Base-by-base conservation (phyloP, 2,329 filamentous ascomycete species). In the Fusarium longipes region DNA sequence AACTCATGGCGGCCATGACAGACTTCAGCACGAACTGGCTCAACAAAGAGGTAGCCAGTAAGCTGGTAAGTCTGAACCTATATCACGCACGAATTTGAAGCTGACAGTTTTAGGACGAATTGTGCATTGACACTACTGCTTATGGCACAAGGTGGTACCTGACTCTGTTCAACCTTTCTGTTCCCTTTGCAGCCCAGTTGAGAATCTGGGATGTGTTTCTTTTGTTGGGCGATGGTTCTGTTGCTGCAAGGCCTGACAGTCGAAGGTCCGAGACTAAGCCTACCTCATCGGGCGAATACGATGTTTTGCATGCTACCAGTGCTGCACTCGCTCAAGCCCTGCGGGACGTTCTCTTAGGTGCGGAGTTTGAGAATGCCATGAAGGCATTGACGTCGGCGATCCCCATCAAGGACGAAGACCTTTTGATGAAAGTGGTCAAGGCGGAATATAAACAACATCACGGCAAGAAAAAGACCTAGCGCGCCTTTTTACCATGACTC, bases 131-230 rank as follows among this genome's bases (percentile, higher is more conserved):
- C 39, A 89, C 93, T 18, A 97, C 93, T 3, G 90, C 94, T n/a
- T 99, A 97, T 76, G 96, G 94, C 30, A 98, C 95, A 6, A 86
- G 94, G 51, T 99, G 96, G 96, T 99, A 99, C 76, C 84, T 99
- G 50, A 99, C 96, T 3, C 84, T 99, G 10, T 99, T 99, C 85
- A 98, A 98, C 79, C 91, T 98, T 74, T 96, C 93, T 17, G 92
- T 99, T 50, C 96, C 96, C 0, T 99, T 98, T 73, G 87, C 93
- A 0, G 94, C 95, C 5, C 96, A 98, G 78, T 88, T 99, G 33
- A 91, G 96, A 47, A 91, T 99, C 17, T 99, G 96, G 96, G 96
- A 99, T 75, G 92, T 97, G 2, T 98, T 98, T 79, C 93, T 99
- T 87, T 87, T 99, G 15, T 87, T 98, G 14, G 96, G 95, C 6